Evolutionary conservation across 2,329 filamentous ascomycete species (phyloP).

Genomic region (Myriosclerotinia curreyana): DNA sequence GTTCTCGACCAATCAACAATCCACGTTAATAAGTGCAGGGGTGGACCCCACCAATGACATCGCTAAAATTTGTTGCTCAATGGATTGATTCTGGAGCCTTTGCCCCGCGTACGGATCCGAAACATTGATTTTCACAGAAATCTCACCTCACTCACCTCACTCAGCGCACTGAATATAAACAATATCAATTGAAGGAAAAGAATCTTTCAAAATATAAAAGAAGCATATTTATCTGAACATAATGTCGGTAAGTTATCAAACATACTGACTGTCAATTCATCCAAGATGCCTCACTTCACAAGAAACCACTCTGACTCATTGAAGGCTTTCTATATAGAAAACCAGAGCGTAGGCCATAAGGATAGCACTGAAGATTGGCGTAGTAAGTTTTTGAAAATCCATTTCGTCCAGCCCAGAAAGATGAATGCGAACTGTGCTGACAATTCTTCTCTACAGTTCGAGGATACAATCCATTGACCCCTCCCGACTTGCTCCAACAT

Average conservation of each 20-base stretch:
- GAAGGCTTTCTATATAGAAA: conserved; percentile 69
- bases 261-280: conserved; percentile 5
- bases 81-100: not conserved
- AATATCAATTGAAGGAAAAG: not conserved
- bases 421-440: conserved; percentile 19
- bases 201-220: conserved; percentile 9
- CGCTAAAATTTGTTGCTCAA: conserved; percentile 10
- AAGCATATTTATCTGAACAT: not conserved
- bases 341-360: conserved; percentile 75
- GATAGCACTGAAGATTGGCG: conserved; percentile 75
- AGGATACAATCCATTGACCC: conserved; percentile 89
- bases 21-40: conserved; percentile 5
- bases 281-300: conserved; percentile 16
- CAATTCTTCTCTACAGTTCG: not conserved
- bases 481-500: conserved; percentile 91
- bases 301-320: conserved; percentile 28
- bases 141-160: conserved; percentile 22
- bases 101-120: conserved; percentile 19
- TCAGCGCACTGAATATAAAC: conserved; percentile 3
- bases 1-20: conserved; percentile 10
- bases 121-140: not conserved
- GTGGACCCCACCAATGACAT: conserved; percentile 13
- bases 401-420: not conserved
- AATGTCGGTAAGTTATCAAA: conserved; percentile 20
- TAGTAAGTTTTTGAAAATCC: conserved; percentile 54